Evolutionary conservation across 371 early-diverging fungal genomes (phyloP), one percentile per base, ranked within the genome.

Genomic region (Lichtheimia hyalospora): DNA sequence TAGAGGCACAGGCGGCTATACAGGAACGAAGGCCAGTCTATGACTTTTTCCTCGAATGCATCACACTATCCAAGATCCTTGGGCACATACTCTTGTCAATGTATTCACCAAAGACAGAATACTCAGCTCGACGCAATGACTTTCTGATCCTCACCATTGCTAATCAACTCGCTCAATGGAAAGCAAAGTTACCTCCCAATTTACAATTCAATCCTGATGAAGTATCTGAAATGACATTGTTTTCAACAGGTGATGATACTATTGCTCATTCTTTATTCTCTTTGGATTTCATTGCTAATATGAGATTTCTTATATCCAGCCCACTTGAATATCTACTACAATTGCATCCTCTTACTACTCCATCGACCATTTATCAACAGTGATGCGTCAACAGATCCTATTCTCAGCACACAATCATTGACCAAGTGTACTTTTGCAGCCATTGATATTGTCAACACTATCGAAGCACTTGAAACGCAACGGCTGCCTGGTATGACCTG

Each of bases 401-500:
- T 61, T 13, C n/a, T 42, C 13, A 67, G 75, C 12, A 54, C 69
- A 14, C 73, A 61, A 27, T 63, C 79, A 10, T 49, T 73, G 3
- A 58, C 63, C 23, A 60, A 63, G 0, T 78, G 73, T 50, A 73
- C 74, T 49, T 58, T 59, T 0, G 66, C 71, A 4, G 79, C 79
- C 2, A 53, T 46, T 16, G 61, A 64, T 24, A 44, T 78, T 21
- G 14, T 75, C 0, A 25, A 41, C 8, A 54, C 63, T 1, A 59
- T 59, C 5, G 69, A 75, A 55, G 12, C 43, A n/a, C 46, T 69
- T 44, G 58, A 60, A 3, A 7, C 18, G 7, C 12, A 50, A 14
- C 46, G 54, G 12, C 58, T 69, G 40, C 34, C 59, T 15, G 57
- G 66, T 28, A 18, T 71, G 12, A 73, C 78, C 0, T 74, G 78